phyloP scores from a whole-genome alignment of 164 flowering plant genomes.

The Annona cherimola region DNA sequence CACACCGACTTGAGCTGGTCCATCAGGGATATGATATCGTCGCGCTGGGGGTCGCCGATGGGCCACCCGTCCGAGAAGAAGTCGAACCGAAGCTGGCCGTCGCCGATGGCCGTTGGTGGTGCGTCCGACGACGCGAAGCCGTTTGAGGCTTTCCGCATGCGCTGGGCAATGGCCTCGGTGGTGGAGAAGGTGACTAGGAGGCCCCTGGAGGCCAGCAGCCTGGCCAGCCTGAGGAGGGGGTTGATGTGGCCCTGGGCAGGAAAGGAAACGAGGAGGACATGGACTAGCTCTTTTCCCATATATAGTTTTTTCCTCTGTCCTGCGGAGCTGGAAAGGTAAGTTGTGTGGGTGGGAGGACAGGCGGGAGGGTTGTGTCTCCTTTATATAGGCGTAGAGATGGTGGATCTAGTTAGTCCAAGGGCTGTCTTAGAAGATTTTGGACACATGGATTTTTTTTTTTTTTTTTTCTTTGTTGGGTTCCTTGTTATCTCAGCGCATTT shows the following conservation, averaged over 20 bases:
- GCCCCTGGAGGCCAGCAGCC: conserved; percentile 26
- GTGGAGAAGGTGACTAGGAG: conserved; percentile 45
- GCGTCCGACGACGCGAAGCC: conserved; percentile 13
- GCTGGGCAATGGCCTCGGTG: conserved; percentile 29
- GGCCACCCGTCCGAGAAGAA: conserved; percentile 58
- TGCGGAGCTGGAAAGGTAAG: no score
- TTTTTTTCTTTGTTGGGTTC: no score
- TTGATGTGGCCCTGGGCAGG: conserved; percentile 31
- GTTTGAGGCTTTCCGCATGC: conserved; percentile 34
- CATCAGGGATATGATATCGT: conserved; percentile 32
- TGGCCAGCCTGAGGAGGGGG: conserved; percentile 27
- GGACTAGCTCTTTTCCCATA: conserved; percentile 5
- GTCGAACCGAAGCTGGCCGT: conserved; percentile 54
- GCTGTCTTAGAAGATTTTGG: no score
- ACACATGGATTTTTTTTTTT: no score
- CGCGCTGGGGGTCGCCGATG: conserved; percentile 25
- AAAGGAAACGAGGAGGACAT: conserved; percentile 26
- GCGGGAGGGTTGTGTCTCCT: no score
- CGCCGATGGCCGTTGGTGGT: conserved; percentile 35
- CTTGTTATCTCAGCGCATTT: no score
- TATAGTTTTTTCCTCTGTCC: no score
- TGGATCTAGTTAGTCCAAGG: no score
- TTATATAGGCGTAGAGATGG: no score
- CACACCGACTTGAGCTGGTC: conserved; percentile 43
- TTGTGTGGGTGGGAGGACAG: no score